phyloP scores from a whole-genome alignment of 768 basidiomycete species.

The Xerocomus potaroensis region DNA sequence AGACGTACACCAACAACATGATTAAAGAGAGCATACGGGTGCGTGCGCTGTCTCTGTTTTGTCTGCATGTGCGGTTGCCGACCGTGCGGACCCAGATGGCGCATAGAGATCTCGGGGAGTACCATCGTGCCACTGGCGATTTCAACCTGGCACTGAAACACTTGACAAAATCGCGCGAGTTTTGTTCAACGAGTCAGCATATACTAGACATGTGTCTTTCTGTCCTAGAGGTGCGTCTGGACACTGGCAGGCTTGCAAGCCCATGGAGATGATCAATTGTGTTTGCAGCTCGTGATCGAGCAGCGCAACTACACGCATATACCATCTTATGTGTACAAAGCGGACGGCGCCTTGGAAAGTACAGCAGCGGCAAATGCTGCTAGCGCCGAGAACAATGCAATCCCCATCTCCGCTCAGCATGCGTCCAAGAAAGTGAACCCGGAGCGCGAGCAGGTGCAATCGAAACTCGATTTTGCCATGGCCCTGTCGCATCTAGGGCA shows the following conservation, averaged over 20 bases:
- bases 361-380: conserved; percentile 35
- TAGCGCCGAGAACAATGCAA: conserved; percentile 19
- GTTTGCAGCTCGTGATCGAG: conserved; percentile 70
- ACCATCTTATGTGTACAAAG: conserved; percentile 91
- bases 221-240: conserved; percentile 62
- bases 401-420: conserved; percentile 8
- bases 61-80: background rate
- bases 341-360: conserved; percentile 85
- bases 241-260: background rate
- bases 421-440: conserved; percentile 45
- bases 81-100: conserved; percentile 59
- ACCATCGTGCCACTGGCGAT: conserved; percentile 72
- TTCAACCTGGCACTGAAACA: conserved; percentile 68
- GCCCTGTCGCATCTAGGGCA: conserved; percentile 73
- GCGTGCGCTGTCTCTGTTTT: conserved; percentile 16
- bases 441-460: conserved; percentile 60
- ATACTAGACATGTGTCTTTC: conserved; percentile 92
- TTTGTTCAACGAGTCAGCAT: conserved; percentile 85
- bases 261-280: background rate
- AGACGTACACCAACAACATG: conserved; percentile 93
- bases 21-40: conserved; percentile 98
- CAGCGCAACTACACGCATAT: conserved; percentile 84
- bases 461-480: conserved; percentile 77
- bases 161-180: conserved; percentile 90
- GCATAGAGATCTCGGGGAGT: conserved; percentile 82